Conservation (phyloP, 805 yeast species). For the Pachysolen tannophilus region DNA sequence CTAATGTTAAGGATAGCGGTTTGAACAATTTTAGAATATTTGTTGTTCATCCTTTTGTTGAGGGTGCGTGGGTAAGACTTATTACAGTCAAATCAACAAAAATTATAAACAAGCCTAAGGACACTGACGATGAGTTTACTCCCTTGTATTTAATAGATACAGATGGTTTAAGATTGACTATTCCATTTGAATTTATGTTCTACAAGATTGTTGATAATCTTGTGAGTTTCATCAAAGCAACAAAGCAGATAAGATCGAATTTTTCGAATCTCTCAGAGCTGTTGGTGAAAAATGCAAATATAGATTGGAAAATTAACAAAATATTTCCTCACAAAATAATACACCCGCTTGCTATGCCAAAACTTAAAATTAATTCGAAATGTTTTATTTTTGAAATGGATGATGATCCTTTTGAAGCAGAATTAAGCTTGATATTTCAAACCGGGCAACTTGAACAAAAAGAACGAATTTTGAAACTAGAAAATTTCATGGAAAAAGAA, state of each 20-base stretch:
- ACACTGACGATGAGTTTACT: too few relatives aligned
- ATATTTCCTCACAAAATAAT: not conserved
- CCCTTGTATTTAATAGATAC: not conserved
- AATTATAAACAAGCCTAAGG: not conserved
- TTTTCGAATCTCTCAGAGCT: slow-evolving; percentile 13
- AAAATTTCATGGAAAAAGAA: slow-evolving; percentile 11
- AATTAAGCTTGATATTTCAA: slow-evolving; percentile 46
- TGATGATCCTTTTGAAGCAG: slow-evolving; percentile 60
- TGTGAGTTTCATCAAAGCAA: slow-evolving; percentile 64
- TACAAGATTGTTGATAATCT: slow-evolving; percentile 75
- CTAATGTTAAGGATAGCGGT: not conserved
- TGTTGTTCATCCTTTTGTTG: not conserved
- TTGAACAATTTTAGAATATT: not conserved
- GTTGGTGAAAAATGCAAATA: not conserved
- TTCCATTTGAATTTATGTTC: slow-evolving; percentile 73
- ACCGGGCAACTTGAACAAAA: slow-evolving; percentile 52
- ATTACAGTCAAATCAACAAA: not conserved
- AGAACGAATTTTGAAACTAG: slow-evolving; percentile 33
- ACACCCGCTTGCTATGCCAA: slow-evolving; percentile 20
- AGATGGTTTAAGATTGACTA: slow-evolving; percentile 20
- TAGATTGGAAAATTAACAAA: not conserved
- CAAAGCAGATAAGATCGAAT: slow-evolving; percentile 40
- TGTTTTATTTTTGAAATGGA: slow-evolving; percentile 42
- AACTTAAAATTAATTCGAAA: slow-evolving; percentile 31
- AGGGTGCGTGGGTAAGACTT: not conserved